phyloP scores from a whole-genome alignment of 2,329 filamentous ascomycete species.

The Onygenales sp. region DNA sequence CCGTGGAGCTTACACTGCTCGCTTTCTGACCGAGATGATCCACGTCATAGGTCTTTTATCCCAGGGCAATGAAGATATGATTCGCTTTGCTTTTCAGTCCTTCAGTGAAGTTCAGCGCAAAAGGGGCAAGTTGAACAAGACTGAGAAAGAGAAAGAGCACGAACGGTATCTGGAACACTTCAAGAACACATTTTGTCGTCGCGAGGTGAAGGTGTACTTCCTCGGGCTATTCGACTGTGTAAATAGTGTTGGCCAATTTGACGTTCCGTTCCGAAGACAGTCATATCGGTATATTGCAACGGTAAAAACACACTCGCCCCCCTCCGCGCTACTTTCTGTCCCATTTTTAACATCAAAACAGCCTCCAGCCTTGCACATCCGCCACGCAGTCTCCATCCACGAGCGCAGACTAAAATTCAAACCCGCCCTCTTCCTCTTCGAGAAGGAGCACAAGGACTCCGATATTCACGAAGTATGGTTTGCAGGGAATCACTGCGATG shows the following conservation, averaged over 20 bases:
- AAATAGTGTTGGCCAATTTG: slow-evolving; percentile 35
- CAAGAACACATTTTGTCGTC: slow-evolving; percentile 40
- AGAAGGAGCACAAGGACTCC: slow-evolving; percentile 19
- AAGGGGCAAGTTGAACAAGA: slow-evolving; percentile 18
- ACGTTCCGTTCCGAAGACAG: slow-evolving; percentile 30
- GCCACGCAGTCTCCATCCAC: slow-evolving; percentile 46
- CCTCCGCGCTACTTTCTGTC: slow-evolving; percentile 13
- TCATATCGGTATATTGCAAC: slow-evolving; percentile 24
- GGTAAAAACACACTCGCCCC: slow-evolving; percentile 19
- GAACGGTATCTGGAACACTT: slow-evolving; percentile 33
- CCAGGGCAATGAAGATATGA: slow-evolving; percentile 46
- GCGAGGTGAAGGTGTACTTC: slow-evolving; percentile 41
- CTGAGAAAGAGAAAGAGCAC: slow-evolving; percentile 9
- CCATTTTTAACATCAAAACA: slow-evolving; percentile 1
- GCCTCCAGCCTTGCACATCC: slow-evolving; percentile 38
- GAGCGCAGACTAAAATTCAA: slow-evolving; percentile 49
- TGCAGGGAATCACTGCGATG: slow-evolving; percentile 44
- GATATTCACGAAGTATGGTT: slow-evolving; percentile 48
- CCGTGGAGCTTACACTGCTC: slow-evolving; percentile 45
- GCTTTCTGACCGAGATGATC: slow-evolving; percentile 45
- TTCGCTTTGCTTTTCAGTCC: slow-evolving; percentile 38
- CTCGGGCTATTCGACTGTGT: slow-evolving; percentile 50
- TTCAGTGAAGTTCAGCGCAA: slow-evolving; percentile 24
- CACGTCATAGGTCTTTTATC: slow-evolving; percentile 40
- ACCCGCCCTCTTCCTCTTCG: slow-evolving; percentile 34